Evolutionary conservation across 2,329 filamentous ascomycete genomes (phyloP), one percentile per base, ranked within the genome.

Genomic region (Rhinocladiella mackenziei): DNA sequence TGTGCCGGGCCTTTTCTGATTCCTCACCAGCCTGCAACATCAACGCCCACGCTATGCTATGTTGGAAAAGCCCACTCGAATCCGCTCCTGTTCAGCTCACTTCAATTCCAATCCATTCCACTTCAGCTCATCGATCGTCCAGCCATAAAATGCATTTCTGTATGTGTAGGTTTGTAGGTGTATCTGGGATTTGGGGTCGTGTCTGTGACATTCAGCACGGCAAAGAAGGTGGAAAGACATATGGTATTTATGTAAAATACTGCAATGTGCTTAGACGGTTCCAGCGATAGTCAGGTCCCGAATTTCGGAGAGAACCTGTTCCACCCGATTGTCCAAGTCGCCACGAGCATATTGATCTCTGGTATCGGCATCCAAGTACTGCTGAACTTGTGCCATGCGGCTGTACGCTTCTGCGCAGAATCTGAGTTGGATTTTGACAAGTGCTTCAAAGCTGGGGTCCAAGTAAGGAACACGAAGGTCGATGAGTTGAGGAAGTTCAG

Each of bases 361-460:
- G 39, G 91, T 97, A 62, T 95, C 89, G 20, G 91, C 85, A 63
- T 97, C 92, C 22, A 98, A 76, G 65, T 96, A 97, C 70, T 98
- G 92, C 71, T 98, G 92, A 45, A 98, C 94, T 72, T 98, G 94
- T 18, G 94, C 92, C 92, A 98, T 98, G 35, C 92, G 78, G 51
- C 83, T 89, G 68, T 98, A 98, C 1, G 92, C 92, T 70, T 98
- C 92, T 5, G 94, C 92, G 61, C 94, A 98, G 73, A 98, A 98
- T 26, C 92, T 78, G 60, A 98, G 68, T 71, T 98, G 92, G 56
- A 98, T 98, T 75, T 98, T 98, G 65, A 98, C 92, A 39, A 98
- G 80, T 0, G 94, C 92, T 69, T 98, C 92, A 62, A 98, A 98
- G 51, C 83, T 91, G 0, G 94, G 94, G 60, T 98, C 92, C 45